Base-by-base conservation (phyloP, 305 asterid genomes). In the Fraxinus xanthoxyloides region DNA sequence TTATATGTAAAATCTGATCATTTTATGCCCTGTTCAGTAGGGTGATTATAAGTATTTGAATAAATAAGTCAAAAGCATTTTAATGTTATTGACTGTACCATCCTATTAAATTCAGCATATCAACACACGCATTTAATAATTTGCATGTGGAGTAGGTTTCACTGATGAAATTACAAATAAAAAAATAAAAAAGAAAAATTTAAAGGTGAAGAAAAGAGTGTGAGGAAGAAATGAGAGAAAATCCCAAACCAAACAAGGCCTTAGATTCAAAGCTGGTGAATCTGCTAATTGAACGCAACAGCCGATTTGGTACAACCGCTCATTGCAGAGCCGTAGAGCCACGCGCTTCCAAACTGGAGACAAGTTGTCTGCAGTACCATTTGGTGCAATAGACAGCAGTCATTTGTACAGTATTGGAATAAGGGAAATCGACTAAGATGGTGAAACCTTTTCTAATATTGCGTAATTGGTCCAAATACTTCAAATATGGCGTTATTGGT, bases 241-340 rank as follows among this genome's bases (percentile, higher is more conserved):
- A 12, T 65, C 73, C 7, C 73, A 28, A 28, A 26, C 19, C 73
- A 67, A 67, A 24, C 73, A 13, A 67, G 73, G 73, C 36, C 73
- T 67, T 28, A 67, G 73, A 67, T 67, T 67, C 73, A 67, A 24
- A 63, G 35, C 73, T 26, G n/a, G 19, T 67, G 73, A 12, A 67
- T 3, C 36, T 67, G 73, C 35, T 65, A 10, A 67, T 67, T 67
- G 73, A 67, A 67, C n/a, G 9, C 73, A 67, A 67, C 73, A 10
- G 73, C 73, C 73, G 73, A 28, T 67, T 67, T 24, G 73, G 36
- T 67, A 67, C 73, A 67, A 67, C 72, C 73, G 73, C 73, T 67
- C 73, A 67, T 12, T 28, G 73, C 36, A 28, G 21, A 13, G 35
- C 35, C 73, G 15, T 24, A 24, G 36, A 12, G 19, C 73, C 73